Evolutionary conservation across 208 protist genomes (phyloP).

Genomic region (Trichomonas vaginalis): DNA sequence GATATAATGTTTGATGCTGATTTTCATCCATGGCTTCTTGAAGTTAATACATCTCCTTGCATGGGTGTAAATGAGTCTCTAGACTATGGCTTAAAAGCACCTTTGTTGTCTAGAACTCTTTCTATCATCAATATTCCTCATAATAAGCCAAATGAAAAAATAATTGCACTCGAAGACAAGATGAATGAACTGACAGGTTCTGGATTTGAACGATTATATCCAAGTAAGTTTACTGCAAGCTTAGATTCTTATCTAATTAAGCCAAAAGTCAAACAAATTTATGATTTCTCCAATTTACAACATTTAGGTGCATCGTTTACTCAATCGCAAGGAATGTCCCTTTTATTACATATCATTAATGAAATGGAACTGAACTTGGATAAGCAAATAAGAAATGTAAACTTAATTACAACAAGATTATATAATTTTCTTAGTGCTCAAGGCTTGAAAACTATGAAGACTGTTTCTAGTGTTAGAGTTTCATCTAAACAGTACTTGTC

Average conservation of each 20-base stretch:
- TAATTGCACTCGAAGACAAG: not conserved
- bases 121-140: not conserved
- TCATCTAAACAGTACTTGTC: not conserved
- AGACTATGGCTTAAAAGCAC: not conserved
- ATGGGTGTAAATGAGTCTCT: not conserved
- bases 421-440: not conserved
- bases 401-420: not conserved
- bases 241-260: not conserved
- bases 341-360: not conserved
- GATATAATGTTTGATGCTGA: conserved; percentile 22
- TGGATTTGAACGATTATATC: not conserved
- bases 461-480: not conserved
- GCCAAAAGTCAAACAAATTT: not conserved
- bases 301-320: not conserved
- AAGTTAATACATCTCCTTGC: conserved; percentile 11
- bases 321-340: not conserved
- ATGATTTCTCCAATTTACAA: not conserved
- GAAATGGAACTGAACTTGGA: not conserved
- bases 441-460: not conserved
- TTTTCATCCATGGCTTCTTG: conserved; percentile 15
- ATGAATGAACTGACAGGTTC: not conserved
- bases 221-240: not conserved
- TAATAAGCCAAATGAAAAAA: not conserved
- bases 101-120: not conserved
- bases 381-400: not conserved